Conservation (phyloP, 352 stramenopile species). For the Aphanomyces cochlioides region DNA sequence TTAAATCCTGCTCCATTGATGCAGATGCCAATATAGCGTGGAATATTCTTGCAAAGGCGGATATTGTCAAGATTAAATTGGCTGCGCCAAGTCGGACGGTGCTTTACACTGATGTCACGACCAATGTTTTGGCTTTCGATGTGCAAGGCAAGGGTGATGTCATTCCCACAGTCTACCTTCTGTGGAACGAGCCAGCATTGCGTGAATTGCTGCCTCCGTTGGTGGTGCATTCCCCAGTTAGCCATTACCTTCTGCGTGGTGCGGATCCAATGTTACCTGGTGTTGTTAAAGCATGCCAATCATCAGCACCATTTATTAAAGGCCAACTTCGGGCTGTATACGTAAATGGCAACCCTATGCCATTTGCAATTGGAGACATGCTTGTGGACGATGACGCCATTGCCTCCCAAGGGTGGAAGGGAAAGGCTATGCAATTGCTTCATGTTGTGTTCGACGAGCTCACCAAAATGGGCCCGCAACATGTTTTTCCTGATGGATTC, state of each 20-base stretch:
- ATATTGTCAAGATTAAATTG: slow-evolving; percentile 70
- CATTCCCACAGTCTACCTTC: slow-evolving; percentile 47
- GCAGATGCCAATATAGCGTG: neutral
- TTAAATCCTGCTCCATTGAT: slow-evolving; percentile 4
- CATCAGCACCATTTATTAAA: slow-evolving; percentile 59
- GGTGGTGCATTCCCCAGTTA: slow-evolving; percentile 72
- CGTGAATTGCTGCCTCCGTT: slow-evolving; percentile 41
- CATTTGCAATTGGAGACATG: slow-evolving; percentile 74
- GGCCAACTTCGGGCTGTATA: slow-evolving; percentile 65
- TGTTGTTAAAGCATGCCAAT: slow-evolving; percentile 55
- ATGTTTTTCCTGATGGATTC: slow-evolving; percentile 43
- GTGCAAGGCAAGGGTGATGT: slow-evolving; percentile 63
- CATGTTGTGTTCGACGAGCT: slow-evolving; percentile 72
- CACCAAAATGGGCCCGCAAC: slow-evolving; percentile 66
- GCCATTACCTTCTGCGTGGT: slow-evolving; percentile 70
- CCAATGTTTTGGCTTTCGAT: slow-evolving; percentile 67
- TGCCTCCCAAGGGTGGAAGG: slow-evolving; percentile 54
- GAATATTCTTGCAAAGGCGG: slow-evolving; percentile 32
- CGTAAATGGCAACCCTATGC: slow-evolving; percentile 65
- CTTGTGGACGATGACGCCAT: slow-evolving; percentile 63
- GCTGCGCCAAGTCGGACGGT: slow-evolving; percentile 68
- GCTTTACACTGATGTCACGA: slow-evolving; percentile 58
- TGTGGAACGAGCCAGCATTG: slow-evolving; percentile 52
- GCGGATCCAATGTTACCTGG: slow-evolving; percentile 82
- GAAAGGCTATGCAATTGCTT: slow-evolving; percentile 59